Conservation (phyloP, 768 basidiomycete species). For the Trametes cinnabarina region DNA sequence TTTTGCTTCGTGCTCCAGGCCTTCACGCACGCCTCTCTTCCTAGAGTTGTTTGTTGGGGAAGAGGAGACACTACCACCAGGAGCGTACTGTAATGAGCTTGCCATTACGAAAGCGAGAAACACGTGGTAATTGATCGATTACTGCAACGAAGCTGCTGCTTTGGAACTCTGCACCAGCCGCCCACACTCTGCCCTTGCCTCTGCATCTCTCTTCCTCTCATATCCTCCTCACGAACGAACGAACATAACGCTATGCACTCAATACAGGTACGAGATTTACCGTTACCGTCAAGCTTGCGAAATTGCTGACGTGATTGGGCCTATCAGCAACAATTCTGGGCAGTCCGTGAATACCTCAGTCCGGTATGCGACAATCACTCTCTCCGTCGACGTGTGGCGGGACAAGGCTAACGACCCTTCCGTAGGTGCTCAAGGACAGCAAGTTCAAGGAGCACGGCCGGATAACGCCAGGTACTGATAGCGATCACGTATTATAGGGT, state of each 20-base stretch:
- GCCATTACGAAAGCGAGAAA: background rate
- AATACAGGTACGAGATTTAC: constrained; percentile 41
- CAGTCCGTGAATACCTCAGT: constrained; percentile 90
- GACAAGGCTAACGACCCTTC: constrained; percentile 27
- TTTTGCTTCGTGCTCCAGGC: too few relatives aligned
- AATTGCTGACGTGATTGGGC: background rate
- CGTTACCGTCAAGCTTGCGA: background rate
- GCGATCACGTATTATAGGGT: constrained; percentile 4
- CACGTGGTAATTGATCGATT: constrained; percentile 15
- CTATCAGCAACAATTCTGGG: constrained; percentile 86
- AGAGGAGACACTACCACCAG: constrained; percentile 4
- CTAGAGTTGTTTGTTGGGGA: background rate
- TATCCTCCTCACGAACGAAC: background rate
- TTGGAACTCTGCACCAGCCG: constrained; percentile 7
- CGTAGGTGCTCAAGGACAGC: constrained; percentile 91
- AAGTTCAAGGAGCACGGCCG: constrained; percentile 99
- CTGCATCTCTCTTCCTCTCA: constrained; percentile 5
- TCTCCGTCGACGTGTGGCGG: constrained; percentile 26
- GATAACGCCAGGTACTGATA: constrained; percentile 79
- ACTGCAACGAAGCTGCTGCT: constrained; percentile 2
- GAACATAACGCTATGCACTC: constrained; percentile 41
- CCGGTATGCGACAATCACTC: constrained; percentile 54
- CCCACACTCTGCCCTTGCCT: background rate
- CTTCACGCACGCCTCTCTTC: too few relatives aligned
- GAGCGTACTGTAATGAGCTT: background rate